Conservation (phyloP, 2,329 filamentous ascomycete genomes). For the Talaromyces islandicus region DNA sequence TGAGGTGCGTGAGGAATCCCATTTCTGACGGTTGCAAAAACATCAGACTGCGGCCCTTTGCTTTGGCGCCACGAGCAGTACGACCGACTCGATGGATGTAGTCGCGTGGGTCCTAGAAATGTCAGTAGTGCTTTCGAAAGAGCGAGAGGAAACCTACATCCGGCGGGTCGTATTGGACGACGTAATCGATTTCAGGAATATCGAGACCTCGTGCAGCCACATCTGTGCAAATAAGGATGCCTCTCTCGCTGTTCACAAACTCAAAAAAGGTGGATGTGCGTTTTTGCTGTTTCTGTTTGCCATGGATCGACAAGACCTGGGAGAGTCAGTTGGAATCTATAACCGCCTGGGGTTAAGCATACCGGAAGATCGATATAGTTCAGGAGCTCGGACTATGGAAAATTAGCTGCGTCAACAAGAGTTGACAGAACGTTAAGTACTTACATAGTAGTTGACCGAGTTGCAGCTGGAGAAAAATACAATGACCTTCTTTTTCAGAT, state of each 20-base stretch:
- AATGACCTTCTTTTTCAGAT: slow-evolving; percentile 94
- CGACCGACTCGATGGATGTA: slow-evolving; percentile 96
- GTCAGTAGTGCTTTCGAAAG: neutral
- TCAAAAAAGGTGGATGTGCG: slow-evolving; percentile 99
- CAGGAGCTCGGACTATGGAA: slow-evolving; percentile 72
- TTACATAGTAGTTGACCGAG: slow-evolving; percentile 83
- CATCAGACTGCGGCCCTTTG: slow-evolving; percentile 82
- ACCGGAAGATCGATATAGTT: slow-evolving; percentile 96
- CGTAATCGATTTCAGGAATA: slow-evolving; percentile 94
- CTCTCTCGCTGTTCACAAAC: slow-evolving; percentile 78
- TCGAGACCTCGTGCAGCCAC: slow-evolving; percentile 92
- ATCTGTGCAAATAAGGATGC: slow-evolving; percentile 91
- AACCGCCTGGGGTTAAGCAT: too few species aligned
- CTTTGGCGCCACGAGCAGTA: slow-evolving; percentile 77
- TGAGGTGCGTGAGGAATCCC: slow-evolving; percentile 85
- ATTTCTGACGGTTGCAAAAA: slow-evolving; percentile 91
- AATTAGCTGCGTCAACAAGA: neutral
- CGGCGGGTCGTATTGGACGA: slow-evolving; percentile 90
- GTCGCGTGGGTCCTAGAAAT: slow-evolving; percentile 55
- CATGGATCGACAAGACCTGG: slow-evolving; percentile 62
- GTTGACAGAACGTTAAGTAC: slow-evolving; percentile 23
- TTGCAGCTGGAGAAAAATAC: slow-evolving; percentile 93
- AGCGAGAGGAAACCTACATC: slow-evolving; percentile 46
- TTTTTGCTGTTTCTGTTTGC: slow-evolving; percentile 98
- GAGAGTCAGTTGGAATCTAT: too few species aligned